Evolutionary conservation across 169 alveolate species (phyloP).

Genomic region (Perkinsus olseni): DNA sequence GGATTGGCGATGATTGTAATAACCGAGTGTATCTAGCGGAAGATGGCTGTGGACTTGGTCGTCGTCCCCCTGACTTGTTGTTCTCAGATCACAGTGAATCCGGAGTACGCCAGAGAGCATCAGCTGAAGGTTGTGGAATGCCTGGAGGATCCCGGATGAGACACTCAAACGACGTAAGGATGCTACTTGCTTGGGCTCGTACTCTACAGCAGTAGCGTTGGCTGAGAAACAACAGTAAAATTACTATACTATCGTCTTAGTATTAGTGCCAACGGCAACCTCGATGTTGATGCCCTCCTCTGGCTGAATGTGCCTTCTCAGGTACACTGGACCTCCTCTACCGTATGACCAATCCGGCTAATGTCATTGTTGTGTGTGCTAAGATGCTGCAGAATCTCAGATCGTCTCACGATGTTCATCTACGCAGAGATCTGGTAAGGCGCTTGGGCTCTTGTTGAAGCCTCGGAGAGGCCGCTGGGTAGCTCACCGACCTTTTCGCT

Average conservation of each 20-base stretch:
- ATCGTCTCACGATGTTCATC: conserved; percentile 46
- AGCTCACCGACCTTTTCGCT: too few species aligned
- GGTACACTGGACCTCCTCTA: conserved; percentile 75
- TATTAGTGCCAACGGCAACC: not conserved
- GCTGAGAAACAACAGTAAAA: too few species aligned
- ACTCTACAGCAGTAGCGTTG: too few species aligned
- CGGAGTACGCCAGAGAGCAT: conserved; percentile 80
- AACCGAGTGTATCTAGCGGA: not conserved
- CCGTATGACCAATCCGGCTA: conserved; percentile 84
- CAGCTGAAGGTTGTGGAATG: conserved; percentile 90
- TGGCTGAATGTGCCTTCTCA: not conserved
- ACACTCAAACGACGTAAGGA: conserved; percentile 67
- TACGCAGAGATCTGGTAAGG: conserved; percentile 15
- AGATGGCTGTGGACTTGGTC: not conserved
- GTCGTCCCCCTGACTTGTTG: not conserved
- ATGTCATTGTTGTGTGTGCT: conserved; percentile 80
- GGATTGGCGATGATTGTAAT: conserved; percentile 64
- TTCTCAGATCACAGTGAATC: conserved; percentile 45
- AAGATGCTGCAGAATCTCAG: conserved; percentile 56
- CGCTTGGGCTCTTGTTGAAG: too few species aligned
- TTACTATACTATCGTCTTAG: too few species aligned
- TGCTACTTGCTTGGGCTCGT: too few species aligned
- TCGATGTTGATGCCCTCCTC: not conserved
- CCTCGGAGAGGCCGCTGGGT: too few species aligned
- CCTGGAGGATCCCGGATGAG: conserved; percentile 88